Percentiles rank a stretch among this genome's conserved stretches.
Conservation (phyloP, 805 yeast genomes). For the Myxozyma sirexii region DNA sequence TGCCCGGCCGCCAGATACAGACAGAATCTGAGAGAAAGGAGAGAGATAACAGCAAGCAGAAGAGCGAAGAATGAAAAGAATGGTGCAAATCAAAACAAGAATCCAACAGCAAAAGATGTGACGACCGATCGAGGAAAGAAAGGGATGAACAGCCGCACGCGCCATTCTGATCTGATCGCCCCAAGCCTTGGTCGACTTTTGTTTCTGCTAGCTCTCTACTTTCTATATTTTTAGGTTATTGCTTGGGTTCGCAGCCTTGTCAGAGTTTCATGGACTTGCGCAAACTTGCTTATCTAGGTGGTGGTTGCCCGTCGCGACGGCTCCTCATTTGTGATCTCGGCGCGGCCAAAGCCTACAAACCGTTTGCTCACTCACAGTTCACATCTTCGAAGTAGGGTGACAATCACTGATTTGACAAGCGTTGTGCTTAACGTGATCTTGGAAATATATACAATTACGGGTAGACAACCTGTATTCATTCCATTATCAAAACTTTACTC, state of each 20-base stretch:
- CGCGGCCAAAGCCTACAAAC: too few relatives aligned
- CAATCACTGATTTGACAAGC: too few relatives aligned
- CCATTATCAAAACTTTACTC: background rate
- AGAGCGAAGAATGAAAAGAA: background rate
- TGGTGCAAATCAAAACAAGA: background rate
- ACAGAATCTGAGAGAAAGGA: background rate
- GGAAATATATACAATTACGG: background rate
- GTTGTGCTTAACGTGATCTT: background rate
- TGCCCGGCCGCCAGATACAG: constrained; percentile 4
- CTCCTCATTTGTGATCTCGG: too few relatives aligned
- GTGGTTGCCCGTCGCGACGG: too few relatives aligned
- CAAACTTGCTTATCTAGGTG: too few relatives aligned
- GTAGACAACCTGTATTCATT: background rate
- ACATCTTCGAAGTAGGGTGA: too few relatives aligned
- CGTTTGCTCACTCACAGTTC: too few relatives aligned
- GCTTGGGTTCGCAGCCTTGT: too few relatives aligned
- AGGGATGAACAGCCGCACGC: constrained; percentile 17
- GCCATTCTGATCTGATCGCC: constrained; percentile 12
- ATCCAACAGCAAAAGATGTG: background rate
- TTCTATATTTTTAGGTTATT: background rate
- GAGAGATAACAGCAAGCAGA: background rate
- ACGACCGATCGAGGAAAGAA: constrained; percentile 22
- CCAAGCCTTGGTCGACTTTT: background rate
- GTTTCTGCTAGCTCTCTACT: background rate
- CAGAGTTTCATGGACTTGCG: too few relatives aligned